Base-by-base conservation (phyloP, 257 asterid genomes). In the Eucommia ulmoides region DNA sequence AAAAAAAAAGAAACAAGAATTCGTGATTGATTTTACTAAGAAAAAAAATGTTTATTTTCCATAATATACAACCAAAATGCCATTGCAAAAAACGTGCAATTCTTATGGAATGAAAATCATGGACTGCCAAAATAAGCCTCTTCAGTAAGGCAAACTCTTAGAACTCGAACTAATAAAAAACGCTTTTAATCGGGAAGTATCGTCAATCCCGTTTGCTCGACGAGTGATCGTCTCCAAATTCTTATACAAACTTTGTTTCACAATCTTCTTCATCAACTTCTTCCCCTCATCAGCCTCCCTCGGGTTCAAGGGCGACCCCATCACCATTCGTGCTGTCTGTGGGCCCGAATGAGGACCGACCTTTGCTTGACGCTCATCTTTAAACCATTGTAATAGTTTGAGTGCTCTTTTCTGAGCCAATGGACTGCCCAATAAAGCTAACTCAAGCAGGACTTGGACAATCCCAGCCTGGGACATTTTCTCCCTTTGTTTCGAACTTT, bases 311-410 rank as follows among this genome's bases (percentile, higher is more conserved):
- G 93, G 78, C 1, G 87, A 71, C 20, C 79, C 77, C 0, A 56
- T 50, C 14, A 33, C 12, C 0, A 62, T 12, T 33, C 83, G 63
- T 48, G 81, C 83, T 8, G 68, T 73, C 56, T 84, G 93, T 22
- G 96, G 96, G 38, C 97, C 97, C 17, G 96, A 84, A 49, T 82
- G 94, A 6, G 84, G 84, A 20, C 85, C 95, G 71, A 82, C 70
- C 49, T 74, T 72, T 56, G 46, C 71, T 49, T 68, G 89, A 47
- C 94, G 50, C 2, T 82, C 97, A 23, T 82, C 81, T 65, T 85
- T 89, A 50, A 89, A 85, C 97, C 97, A 85, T 45, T 85, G 94
- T 20, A 89, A 57, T 33, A 89, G 54, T 68, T 84, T 89, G 35
- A 85, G 10, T 8, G 97, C 96, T 45, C 97, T 72, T 54, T 80